Percentiles rank a stretch among this genome's conserved stretches.
Evolutionary conservation across 305 asterid species (phyloP).

Genomic region (Fraxinus velutina): DNA sequence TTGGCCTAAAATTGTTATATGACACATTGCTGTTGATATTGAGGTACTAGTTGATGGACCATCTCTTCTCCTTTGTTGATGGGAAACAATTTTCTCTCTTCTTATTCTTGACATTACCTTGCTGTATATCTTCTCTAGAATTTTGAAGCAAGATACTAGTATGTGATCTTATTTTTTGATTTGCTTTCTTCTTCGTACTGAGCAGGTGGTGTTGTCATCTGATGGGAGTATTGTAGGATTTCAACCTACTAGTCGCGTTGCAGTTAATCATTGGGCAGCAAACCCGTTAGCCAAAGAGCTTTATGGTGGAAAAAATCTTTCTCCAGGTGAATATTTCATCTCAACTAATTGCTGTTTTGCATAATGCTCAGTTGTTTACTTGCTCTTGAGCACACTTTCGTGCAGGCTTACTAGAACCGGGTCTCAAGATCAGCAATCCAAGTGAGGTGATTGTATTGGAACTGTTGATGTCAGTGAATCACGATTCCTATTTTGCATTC

Average conservation of each 20-base stretch:
- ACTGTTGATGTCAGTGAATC: conserved; percentile 63
- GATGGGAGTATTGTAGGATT: conserved; percentile 61
- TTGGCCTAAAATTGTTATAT: neutral
- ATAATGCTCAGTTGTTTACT: neutral
- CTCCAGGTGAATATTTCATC: conserved; percentile 53
- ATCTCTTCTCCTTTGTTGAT: neutral
- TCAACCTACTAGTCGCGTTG: conserved; percentile 72
- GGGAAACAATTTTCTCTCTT: neutral
- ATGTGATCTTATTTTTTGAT: neutral
- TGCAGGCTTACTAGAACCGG: conserved; percentile 68
- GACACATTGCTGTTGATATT: neutral
- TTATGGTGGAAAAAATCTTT: conserved; percentile 55
- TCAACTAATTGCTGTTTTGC: neutral
- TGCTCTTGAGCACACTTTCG: neutral
- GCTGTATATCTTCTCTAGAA: neutral
- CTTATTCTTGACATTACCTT: neutral
- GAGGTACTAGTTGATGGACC: neutral
- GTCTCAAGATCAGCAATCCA: conserved; percentile 48
- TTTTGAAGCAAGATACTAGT: neutral
- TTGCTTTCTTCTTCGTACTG: conserved; percentile 3
- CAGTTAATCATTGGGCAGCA: conserved; percentile 76
- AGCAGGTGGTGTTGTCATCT: conserved; percentile 57
- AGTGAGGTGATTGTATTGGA: conserved; percentile 52
- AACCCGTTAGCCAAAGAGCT: conserved; percentile 71
- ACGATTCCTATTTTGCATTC: conserved; percentile 58